A percentile compares a stretch with the other conserved stretches of the same genome.
phyloP scores from a whole-genome alignment of 1,284 basidiomycete species.

The Boletus calvinii region DNA sequence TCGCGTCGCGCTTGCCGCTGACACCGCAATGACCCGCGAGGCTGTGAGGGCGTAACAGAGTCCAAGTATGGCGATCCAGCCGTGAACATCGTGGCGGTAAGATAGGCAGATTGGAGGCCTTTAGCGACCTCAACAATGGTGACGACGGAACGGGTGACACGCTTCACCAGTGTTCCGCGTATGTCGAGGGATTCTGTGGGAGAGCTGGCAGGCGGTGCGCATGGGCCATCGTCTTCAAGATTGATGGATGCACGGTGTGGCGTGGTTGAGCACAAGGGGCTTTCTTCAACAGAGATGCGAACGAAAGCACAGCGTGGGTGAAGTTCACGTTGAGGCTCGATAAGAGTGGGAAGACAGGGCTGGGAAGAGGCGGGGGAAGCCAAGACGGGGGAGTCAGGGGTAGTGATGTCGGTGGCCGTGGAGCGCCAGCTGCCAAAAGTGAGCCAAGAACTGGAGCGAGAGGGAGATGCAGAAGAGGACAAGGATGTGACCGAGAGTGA shows the following conservation, averaged over 20 bases:
- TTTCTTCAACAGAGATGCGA: slow-evolving; percentile 28
- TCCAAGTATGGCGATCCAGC: slow-evolving; percentile 26
- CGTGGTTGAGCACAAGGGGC: slow-evolving; percentile 25
- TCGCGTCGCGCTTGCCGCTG: slow-evolving; percentile 34
- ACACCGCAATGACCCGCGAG: slow-evolving; percentile 9
- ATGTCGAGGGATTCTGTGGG: slow-evolving; percentile 12
- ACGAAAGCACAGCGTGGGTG: slow-evolving; percentile 31
- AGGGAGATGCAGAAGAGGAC: slow-evolving; percentile 37
- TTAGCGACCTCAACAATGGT: slow-evolving; percentile 52
- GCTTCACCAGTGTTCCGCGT: slow-evolving; percentile 25
- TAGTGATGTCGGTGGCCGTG: slow-evolving; percentile 41
- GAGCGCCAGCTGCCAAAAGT: slow-evolving; percentile 51
- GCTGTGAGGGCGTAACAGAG: slow-evolving; percentile 10
- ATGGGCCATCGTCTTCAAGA: background rate
- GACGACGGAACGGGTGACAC: slow-evolving; percentile 44
- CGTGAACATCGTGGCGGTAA: slow-evolving; percentile 50
- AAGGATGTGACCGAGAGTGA: slow-evolving; percentile 31
- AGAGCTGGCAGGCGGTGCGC: background rate
- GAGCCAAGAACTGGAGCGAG: slow-evolving; percentile 55
- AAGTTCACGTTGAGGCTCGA: slow-evolving; percentile 22
- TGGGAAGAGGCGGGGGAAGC: slow-evolving; percentile 31
- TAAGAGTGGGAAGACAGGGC: slow-evolving; percentile 28
- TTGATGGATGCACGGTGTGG: background rate
- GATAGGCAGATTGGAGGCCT: slow-evolving; percentile 56
- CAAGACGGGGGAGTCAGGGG: slow-evolving; percentile 32